A percentile compares a stretch with the other conserved stretches of the same genome.
Evolutionary conservation across 2,329 filamentous ascomycete species (phyloP).

Genomic region (Fusarium euwallaceae): DNA sequence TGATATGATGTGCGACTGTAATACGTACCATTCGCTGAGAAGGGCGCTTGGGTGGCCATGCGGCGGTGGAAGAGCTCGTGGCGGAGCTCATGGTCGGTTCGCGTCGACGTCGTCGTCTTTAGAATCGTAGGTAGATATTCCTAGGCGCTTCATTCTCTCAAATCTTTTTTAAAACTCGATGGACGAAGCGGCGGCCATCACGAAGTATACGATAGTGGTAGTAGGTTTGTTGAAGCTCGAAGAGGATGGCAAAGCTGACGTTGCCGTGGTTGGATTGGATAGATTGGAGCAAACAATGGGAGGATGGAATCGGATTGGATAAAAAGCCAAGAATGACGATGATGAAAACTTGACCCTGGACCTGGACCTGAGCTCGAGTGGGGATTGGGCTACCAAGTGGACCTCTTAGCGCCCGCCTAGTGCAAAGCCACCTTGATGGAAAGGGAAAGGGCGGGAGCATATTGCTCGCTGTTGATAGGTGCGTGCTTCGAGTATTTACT

Average conservation of each 20-base stretch:
- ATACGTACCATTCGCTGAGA: slow-evolving; percentile 61
- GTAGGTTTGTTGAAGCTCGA: neutral
- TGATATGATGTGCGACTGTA: neutral
- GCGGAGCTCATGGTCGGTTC: slow-evolving; percentile 59
- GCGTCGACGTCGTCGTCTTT: slow-evolving; percentile 44
- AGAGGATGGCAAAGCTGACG: neutral
- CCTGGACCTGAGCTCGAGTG: slow-evolving; percentile 1
- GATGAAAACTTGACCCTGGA: neutral
- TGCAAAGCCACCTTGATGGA: neutral
- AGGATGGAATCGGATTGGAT: neutral
- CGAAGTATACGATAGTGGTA: neutral
- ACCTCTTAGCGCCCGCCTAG: neutral
- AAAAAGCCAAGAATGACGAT: neutral
- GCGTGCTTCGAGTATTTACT: neutral
- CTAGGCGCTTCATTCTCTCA: slow-evolving; percentile 42
- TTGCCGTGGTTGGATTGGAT: slow-evolving; percentile 6
- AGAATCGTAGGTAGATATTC: slow-evolving; percentile 29
- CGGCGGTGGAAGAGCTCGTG: slow-evolving; percentile 48
- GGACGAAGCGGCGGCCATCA: slow-evolving; percentile 13
- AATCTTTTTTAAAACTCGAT: slow-evolving; percentile 34
- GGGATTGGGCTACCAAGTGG: neutral
- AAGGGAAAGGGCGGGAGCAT: neutral
- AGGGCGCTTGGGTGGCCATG: slow-evolving; percentile 59
- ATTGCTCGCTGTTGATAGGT: neutral
- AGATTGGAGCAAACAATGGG: slow-evolving; percentile 7